Conservation (phyloP, 441 rosid species). For the Breynia disticha region DNA sequence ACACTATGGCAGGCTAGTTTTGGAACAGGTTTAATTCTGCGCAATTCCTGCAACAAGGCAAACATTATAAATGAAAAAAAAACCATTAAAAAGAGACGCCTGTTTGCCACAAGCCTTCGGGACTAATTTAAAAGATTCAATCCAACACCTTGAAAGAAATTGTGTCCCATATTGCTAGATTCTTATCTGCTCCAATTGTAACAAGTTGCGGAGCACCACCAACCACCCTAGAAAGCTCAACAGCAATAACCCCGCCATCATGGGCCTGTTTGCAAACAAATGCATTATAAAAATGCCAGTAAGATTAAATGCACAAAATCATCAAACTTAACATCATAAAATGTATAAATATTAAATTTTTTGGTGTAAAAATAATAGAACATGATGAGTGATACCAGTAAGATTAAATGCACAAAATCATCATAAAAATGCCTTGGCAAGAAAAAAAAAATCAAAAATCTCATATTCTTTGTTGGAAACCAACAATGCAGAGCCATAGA, state of each 20-base stretch:
- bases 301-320: slow-evolving; percentile 2
- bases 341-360: no score
- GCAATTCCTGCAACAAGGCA: slow-evolving; percentile 53
- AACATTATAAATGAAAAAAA: slow-evolving; percentile 6
- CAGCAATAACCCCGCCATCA: slow-evolving; percentile 93
- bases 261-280: slow-evolving; percentile 57
- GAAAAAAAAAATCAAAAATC: no score
- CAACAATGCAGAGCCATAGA: no score
- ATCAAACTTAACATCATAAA: background rate
- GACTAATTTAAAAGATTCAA: slow-evolving; percentile 13
- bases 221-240: slow-evolving; percentile 92
- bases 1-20: slow-evolving; percentile 94
- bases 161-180: slow-evolving; percentile 98
- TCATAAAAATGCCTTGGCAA: no score
- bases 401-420: no score
- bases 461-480: no score
- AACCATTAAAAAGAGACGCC: background rate
- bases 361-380: no score
- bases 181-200: slow-evolving; percentile 96
- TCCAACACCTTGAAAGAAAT: slow-evolving; percentile 79
- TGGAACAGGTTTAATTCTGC: slow-evolving; percentile 93
- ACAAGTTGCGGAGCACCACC: slow-evolving; percentile 93
- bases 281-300: slow-evolving; percentile 4
- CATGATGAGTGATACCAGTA: no score
- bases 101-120: background rate